A percentile compares a stretch with the other conserved stretches of the same genome.
Conservation (phyloP, 2,329 filamentous ascomycete genomes). For the Ambrosiella xylebori region DNA sequence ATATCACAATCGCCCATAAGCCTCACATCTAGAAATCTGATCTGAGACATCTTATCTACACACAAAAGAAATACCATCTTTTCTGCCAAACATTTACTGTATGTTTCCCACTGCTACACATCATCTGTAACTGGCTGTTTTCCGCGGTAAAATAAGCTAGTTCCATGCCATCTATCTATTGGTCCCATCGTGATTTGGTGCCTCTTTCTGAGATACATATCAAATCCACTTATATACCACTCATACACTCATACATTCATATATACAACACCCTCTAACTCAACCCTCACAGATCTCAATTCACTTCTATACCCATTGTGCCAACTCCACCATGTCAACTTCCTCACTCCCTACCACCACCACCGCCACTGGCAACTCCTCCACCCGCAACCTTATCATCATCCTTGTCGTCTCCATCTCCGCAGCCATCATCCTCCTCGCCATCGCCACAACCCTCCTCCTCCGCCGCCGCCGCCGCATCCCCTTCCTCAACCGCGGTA, state of each 20-base stretch:
- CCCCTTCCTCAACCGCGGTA: constrained; percentile 34
- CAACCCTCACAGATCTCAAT: background rate
- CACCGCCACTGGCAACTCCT: background rate
- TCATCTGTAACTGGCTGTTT: background rate
- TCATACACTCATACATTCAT: background rate
- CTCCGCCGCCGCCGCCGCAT: constrained; percentile 23
- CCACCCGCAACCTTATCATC: constrained; percentile 30
- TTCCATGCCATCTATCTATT: too few species aligned
- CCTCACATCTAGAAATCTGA: background rate
- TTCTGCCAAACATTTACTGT: background rate
- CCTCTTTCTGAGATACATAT: background rate
- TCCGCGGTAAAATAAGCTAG: background rate
- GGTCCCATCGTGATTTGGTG: too few species aligned
- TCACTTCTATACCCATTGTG: background rate
- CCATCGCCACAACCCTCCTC: constrained; percentile 20
- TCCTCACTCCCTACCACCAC: background rate
- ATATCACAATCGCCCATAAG: background rate
- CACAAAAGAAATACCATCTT: background rate
- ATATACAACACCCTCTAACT: background rate
- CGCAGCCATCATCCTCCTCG: constrained; percentile 20
- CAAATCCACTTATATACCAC: background rate
- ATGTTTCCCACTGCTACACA: background rate
- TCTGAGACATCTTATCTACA: background rate
- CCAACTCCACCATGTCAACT: background rate
- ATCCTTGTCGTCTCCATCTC: constrained; percentile 34